Conservation (phyloP, 2,329 filamentous ascomycete genomes). For the Fusarium foetens region DNA sequence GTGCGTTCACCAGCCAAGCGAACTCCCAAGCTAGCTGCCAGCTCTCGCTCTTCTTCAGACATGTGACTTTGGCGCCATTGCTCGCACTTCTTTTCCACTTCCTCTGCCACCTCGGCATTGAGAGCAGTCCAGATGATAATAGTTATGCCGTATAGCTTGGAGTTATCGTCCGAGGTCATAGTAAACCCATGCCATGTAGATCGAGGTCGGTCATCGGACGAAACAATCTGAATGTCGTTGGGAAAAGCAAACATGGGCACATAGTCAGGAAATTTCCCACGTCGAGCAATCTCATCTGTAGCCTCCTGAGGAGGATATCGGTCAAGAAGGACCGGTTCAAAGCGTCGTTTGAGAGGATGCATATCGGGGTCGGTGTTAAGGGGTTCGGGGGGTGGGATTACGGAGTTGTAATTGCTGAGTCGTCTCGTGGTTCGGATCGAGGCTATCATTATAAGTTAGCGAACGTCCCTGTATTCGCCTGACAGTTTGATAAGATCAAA, state of each 20-base stretch:
- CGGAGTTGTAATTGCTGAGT: slow-evolving; percentile 97
- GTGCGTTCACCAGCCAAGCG: slow-evolving; percentile 88
- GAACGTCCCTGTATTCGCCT: not conserved
- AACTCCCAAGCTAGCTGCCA: slow-evolving; percentile 91
- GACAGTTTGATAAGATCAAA: not conserved
- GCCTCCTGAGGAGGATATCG: slow-evolving; percentile 88
- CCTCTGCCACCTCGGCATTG: slow-evolving; percentile 81
- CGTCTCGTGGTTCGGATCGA: slow-evolving; percentile 83
- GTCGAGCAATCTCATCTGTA: slow-evolving; percentile 79
- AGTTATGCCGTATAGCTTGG: slow-evolving; percentile 90
- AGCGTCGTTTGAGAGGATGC: slow-evolving; percentile 93
- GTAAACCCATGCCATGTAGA: slow-evolving; percentile 99
- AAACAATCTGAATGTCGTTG: slow-evolving; percentile 97
- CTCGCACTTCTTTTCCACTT: slow-evolving; percentile 84
- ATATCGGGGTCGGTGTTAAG: slow-evolving; percentile 90
- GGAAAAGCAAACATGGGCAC: slow-evolving; percentile 99
- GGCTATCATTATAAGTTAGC: slow-evolving; percentile 54
- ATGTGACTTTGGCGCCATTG: slow-evolving; percentile 87
- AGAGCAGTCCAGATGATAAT: slow-evolving; percentile 94
- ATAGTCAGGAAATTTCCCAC: slow-evolving; percentile 93
- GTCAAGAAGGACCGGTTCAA: slow-evolving; percentile 96
- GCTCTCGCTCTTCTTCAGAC: slow-evolving; percentile 88
- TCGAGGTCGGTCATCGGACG: slow-evolving; percentile 89
- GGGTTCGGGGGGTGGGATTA: slow-evolving; percentile 92
- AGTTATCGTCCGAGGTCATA: slow-evolving; percentile 94